A percentile compares a stretch with the other conserved stretches of the same genome.
These are phyloP conservation scores for Ustilago xerochloae DNA, from an alignment of 1,284 basidiomycete species.

Conservation along the genomic window DNA sequence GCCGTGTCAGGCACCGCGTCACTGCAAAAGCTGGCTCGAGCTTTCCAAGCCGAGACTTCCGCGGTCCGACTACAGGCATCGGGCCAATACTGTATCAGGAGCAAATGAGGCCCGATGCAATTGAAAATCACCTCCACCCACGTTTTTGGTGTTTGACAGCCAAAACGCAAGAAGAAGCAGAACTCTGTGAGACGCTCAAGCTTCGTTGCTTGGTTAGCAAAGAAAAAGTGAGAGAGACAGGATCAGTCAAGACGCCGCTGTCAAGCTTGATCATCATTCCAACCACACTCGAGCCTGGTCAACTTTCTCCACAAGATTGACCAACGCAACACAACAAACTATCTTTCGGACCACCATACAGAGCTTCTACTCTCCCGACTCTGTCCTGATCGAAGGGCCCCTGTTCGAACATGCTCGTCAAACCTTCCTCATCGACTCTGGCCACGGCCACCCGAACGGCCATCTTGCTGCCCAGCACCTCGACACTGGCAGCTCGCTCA, in stretches of 20 bases:
- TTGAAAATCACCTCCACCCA: constrained; percentile 28
- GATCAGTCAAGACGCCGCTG: background rate
- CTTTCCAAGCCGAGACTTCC: constrained; percentile 13
- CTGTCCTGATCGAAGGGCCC: background rate
- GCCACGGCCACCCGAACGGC: constrained; percentile 16
- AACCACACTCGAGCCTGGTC: no score
- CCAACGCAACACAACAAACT: no score
- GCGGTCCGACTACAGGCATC: constrained; percentile 10
- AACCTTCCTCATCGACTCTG: constrained; percentile 23
- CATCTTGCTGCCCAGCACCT: constrained; percentile 19
- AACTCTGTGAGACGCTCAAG: background rate
- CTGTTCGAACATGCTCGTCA: constrained; percentile 20
- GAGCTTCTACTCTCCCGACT: background rate
- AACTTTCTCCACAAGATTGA: no score
- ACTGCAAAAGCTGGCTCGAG: background rate
- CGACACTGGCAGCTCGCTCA: constrained; percentile 6
- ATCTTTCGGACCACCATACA: background rate
- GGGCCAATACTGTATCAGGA: background rate
- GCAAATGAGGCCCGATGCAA: background rate
- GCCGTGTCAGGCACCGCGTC: constrained; percentile 1
- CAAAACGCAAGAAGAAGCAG: background rate
- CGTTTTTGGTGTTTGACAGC: constrained; percentile 16
- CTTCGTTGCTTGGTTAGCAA: constrained; percentile 11
- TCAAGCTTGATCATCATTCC: background rate
- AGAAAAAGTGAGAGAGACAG: constrained; percentile 11